Percentiles rank a stretch among this genome's conserved stretches.
phyloP scores from a whole-genome alignment of 2,329 filamentous ascomycete species.

The Huntiella abstrusa region DNA sequence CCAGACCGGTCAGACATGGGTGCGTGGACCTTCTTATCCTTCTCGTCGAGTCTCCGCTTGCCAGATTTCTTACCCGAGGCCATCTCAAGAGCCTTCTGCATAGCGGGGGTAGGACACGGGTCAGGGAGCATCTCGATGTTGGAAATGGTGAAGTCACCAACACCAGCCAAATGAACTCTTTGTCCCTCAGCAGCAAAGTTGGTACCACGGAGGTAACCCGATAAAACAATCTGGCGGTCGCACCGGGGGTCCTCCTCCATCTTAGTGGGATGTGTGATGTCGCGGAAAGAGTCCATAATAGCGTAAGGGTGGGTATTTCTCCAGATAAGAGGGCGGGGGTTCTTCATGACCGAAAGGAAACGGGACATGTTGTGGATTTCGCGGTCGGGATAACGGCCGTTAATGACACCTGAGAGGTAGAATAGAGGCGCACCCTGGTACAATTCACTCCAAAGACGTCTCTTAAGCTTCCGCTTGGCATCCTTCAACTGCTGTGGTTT shows the following conservation, averaged over 20 bases:
- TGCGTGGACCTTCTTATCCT: slow-evolving; percentile 89
- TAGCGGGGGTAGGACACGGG: slow-evolving; percentile 82
- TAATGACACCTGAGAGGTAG: slow-evolving; percentile 89
- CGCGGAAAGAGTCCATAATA: slow-evolving; percentile 81
- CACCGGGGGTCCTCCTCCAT: slow-evolving; percentile 80
- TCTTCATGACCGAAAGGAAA: slow-evolving; percentile 98
- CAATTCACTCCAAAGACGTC: slow-evolving; percentile 88
- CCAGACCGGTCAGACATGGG: slow-evolving; percentile 97
- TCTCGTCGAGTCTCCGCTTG: slow-evolving; percentile 70
- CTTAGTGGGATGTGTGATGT: slow-evolving; percentile 81
- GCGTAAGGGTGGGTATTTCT: slow-evolving; percentile 90
- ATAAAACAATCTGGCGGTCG: slow-evolving; percentile 76
- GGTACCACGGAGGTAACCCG: slow-evolving; percentile 83
- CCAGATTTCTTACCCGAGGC: slow-evolving; percentile 59
- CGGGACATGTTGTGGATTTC: slow-evolving; percentile 90
- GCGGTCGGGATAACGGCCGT: slow-evolving; percentile 87
- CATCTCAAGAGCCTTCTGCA: slow-evolving; percentile 75
- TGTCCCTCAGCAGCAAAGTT: slow-evolving; percentile 80
- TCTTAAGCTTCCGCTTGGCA: slow-evolving; percentile 91
- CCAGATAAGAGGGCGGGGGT: slow-evolving; percentile 89
- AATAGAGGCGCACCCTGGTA: slow-evolving; percentile 96
- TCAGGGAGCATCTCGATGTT: slow-evolving; percentile 78
- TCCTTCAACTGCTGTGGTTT: slow-evolving; percentile 83
- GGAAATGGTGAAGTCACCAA: slow-evolving; percentile 72
- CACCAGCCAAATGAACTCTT: slow-evolving; percentile 75